Conservation (phyloP, 495 filamentous ascomycete genomes). For the Penicillium atrosanguineum region DNA sequence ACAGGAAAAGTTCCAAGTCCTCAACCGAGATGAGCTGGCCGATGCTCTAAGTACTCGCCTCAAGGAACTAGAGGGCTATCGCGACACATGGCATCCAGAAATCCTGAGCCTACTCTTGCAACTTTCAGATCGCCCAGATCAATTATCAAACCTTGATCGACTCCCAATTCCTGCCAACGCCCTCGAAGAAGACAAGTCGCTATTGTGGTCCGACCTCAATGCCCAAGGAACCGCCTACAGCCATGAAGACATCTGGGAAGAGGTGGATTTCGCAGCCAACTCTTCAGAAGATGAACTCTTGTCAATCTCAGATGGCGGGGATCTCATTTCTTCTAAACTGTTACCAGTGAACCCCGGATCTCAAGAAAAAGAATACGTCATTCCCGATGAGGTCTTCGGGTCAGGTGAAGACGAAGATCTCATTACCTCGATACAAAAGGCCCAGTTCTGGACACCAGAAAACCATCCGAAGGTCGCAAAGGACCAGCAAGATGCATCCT, state of each 20-base stretch:
- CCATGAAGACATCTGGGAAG: constrained; percentile 73
- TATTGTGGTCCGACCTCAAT: constrained; percentile 76
- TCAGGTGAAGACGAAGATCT: constrained; percentile 34
- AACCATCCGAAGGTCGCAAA: constrained; percentile 23
- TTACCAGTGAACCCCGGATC: constrained; percentile 20
- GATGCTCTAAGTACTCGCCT: constrained; percentile 68
- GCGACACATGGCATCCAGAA: constrained; percentile 69
- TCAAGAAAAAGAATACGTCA: constrained; percentile 33
- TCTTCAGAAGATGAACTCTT: constrained; percentile 58
- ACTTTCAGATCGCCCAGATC: constrained; percentile 76
- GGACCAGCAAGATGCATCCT: constrained; percentile 36
- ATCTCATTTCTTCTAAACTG: constrained; percentile 18
- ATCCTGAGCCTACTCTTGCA: constrained; percentile 74
- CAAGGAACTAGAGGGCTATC: constrained; percentile 51
- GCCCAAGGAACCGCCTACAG: constrained; percentile 67
- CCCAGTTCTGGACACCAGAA: constrained; percentile 63
- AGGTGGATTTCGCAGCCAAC: constrained; percentile 67
- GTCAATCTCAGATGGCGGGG: constrained; percentile 28
- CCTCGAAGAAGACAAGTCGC: constrained; percentile 38
- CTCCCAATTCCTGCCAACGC: constrained; percentile 51
- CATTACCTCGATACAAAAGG: constrained; percentile 50
- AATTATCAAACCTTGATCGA: constrained; percentile 61
- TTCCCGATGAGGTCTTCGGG: constrained; percentile 38
- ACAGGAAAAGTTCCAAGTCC: constrained; percentile 82
- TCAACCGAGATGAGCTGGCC: constrained; percentile 76